phyloP scores from a whole-genome alignment of 768 basidiomycete genomes.

The Megacollybia marginata region DNA sequence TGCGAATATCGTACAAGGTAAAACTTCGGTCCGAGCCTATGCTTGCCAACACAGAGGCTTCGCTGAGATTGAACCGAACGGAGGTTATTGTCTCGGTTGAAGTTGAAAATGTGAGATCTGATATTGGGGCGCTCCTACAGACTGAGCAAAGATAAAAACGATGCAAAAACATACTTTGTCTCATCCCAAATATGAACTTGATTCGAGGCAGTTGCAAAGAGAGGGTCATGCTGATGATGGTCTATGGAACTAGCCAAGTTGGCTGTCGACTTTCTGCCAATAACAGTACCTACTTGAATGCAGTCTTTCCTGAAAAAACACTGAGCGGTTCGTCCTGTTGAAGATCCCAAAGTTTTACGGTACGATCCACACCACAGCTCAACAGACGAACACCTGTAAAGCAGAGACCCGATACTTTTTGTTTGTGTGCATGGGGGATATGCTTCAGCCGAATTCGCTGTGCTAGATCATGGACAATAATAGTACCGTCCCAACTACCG shows the following conservation, averaged over 20 bases:
- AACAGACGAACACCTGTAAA: constrained; percentile 60
- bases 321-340: constrained; percentile 50
- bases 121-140: constrained; percentile 71
- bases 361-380: constrained; percentile 79
- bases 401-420: constrained; percentile 77
- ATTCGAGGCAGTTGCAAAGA: constrained; percentile 92
- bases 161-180: constrained; percentile 58
- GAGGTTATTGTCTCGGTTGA: constrained; percentile 84
- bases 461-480: constrained; percentile 19
- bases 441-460: constrained; percentile 35
- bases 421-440: constrained; percentile 70
- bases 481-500: constrained; percentile 94
- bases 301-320: constrained; percentile 77
- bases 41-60: constrained; percentile 90
- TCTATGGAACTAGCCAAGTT: constrained; percentile 67
- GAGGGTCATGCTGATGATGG: constrained; percentile 81
- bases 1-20: constrained; percentile 92
- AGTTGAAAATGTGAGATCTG: constrained; percentile 80
- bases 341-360: constrained; percentile 75
- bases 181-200: constrained; percentile 98
- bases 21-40: constrained; percentile 94
- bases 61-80: constrained; percentile 90
- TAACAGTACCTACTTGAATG: constrained; percentile 67
- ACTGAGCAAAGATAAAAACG: constrained; percentile 1
- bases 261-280: constrained; percentile 2